A percentile compares a stretch with the other conserved stretches of the same genome.
Conservation (phyloP, 2,329 filamentous ascomycete species). For the Keithomyces neogunnii region DNA sequence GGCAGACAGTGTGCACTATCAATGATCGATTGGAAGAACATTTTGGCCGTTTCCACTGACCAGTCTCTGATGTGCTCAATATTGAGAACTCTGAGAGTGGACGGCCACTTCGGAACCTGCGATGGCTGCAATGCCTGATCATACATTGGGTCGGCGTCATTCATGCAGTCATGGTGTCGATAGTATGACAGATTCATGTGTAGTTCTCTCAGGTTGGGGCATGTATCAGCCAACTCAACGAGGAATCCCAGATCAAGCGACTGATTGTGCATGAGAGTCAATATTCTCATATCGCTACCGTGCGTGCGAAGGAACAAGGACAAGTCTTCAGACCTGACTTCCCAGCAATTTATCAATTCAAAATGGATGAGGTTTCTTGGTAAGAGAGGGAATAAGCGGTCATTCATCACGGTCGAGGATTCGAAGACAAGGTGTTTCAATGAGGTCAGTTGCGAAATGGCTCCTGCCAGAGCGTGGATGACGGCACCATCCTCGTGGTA, state of each 20-base stretch:
- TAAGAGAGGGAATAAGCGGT: slow-evolving; percentile 57
- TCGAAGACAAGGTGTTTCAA: slow-evolving; percentile 65
- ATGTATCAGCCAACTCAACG: slow-evolving; percentile 53
- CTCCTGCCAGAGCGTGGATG: slow-evolving; percentile 23
- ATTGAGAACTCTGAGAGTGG: slow-evolving; percentile 60
- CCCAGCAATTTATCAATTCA: slow-evolving; percentile 71
- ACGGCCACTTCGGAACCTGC: slow-evolving; percentile 72
- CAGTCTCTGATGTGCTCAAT: slow-evolving; percentile 72
- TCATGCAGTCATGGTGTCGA: slow-evolving; percentile 56
- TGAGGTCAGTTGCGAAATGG: slow-evolving; percentile 42
- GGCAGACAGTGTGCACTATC: slow-evolving; percentile 59
- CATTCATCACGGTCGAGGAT: slow-evolving; percentile 64
- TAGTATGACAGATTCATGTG: slow-evolving; percentile 74
- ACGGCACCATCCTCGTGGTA: slow-evolving; percentile 35
- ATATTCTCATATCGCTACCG: slow-evolving; percentile 56
- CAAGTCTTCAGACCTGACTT: slow-evolving; percentile 60
- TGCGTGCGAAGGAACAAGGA: slow-evolving; percentile 56
- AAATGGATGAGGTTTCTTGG: slow-evolving; percentile 59
- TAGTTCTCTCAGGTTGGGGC: slow-evolving; percentile 62
- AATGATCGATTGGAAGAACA: slow-evolving; percentile 72
- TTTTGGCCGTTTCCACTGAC: slow-evolving; percentile 59
- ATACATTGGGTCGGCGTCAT: slow-evolving; percentile 69
- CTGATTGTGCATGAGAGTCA: slow-evolving; percentile 72
- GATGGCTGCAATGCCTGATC: slow-evolving; percentile 53
- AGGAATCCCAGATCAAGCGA: slow-evolving; percentile 70